Conservation (phyloP, 192 early-diverging fungal species). For the Entomortierella beljakovae region DNA sequence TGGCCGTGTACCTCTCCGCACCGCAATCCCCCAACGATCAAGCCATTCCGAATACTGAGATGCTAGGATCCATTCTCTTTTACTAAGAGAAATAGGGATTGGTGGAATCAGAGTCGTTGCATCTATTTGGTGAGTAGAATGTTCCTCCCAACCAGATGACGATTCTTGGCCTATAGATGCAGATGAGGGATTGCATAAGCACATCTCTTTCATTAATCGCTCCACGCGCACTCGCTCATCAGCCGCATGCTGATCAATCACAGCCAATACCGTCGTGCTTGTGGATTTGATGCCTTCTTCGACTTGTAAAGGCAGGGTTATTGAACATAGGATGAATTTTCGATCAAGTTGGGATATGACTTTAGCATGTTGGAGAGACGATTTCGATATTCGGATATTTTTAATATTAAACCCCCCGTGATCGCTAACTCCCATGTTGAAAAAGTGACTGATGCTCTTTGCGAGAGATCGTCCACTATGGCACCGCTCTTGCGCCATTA, state of each 20-base stretch:
- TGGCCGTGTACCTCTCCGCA: constrained; percentile 1
- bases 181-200: constrained; percentile 5
- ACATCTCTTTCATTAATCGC: constrained; percentile 56
- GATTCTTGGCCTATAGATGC: background rate
- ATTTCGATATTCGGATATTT: constrained; percentile 55
- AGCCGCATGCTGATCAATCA: constrained; percentile 86
- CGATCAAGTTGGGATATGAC: constrained; percentile 75
- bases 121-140: constrained; percentile 31
- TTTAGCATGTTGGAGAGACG: constrained; percentile 47
- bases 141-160: background rate
- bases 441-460: constrained; percentile 36
- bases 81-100: constrained; percentile 47
- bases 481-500: background rate
- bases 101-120: constrained; percentile 59
- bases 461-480: background rate
- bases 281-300: background rate
- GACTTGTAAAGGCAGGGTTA: constrained; percentile 9
- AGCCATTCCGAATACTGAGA: constrained; percentile 37
- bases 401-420: constrained; percentile 9
- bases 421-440: constrained; percentile 4
- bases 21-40: constrained; percentile 60
- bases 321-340: constrained; percentile 71
- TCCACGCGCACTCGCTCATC: constrained; percentile 82
- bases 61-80: constrained; percentile 49
- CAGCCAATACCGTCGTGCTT: constrained; percentile 49